phyloP scores from a whole-genome alignment of 331 rosid genomes.

The Malus hybrid region DNA sequence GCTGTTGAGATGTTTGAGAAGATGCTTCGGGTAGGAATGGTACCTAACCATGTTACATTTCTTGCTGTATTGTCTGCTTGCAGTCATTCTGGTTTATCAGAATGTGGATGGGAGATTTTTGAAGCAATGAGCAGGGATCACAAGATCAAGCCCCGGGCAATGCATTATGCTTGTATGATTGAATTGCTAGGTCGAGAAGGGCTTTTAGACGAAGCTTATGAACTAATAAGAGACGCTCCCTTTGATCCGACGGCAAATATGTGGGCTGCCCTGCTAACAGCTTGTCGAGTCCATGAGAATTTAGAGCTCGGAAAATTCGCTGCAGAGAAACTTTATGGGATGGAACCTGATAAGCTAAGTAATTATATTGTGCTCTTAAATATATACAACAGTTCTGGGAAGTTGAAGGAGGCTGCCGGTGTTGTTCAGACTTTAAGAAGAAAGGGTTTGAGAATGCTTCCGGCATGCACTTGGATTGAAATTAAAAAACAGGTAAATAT shows the following conservation, averaged over 20 bases:
- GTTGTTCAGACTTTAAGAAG: conserved; percentile 64
- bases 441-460: conserved; percentile 74
- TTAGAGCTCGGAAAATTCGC: conserved; percentile 72
- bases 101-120: conserved; percentile 69
- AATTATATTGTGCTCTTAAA: conserved; percentile 69
- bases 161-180: conserved; percentile 89
- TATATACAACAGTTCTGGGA: conserved; percentile 54
- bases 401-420: conserved; percentile 70
- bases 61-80: conserved; percentile 86
- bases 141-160: conserved; percentile 73
- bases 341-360: conserved; percentile 68
- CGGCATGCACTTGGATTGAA: conserved; percentile 66
- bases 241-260: conserved; percentile 65
- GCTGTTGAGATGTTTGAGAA: conserved; percentile 67
- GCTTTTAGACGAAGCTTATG: conserved; percentile 62
- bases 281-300: conserved; percentile 65
- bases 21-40: conserved; percentile 56
- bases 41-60: conserved; percentile 78
- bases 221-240: conserved; percentile 51
- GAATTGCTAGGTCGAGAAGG: conserved; percentile 84
- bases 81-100: conserved; percentile 67
- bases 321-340: conserved; percentile 69
- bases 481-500: conserved; percentile 42
- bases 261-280: conserved; percentile 91
- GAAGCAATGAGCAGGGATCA: conserved; percentile 58